A percentile compares a stretch with the other conserved stretches of the same genome.
phyloP scores from a whole-genome alignment of 2,329 filamentous ascomycete genomes.

The Leptoxyphium fumago region DNA sequence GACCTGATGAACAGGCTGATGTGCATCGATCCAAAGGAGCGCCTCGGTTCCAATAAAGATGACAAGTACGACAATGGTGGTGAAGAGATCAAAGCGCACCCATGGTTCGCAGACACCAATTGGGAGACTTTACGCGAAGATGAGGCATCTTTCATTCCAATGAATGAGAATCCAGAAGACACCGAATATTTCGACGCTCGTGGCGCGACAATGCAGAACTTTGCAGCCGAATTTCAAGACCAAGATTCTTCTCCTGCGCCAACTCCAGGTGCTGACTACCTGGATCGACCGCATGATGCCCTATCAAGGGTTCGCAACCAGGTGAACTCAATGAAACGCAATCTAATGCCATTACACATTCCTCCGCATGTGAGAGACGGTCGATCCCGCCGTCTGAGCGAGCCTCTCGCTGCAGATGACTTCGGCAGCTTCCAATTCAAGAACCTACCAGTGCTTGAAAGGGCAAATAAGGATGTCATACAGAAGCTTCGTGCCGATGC shows the following conservation, averaged over 20 bases:
- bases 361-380: constrained; percentile 89
- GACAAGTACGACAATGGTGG: constrained; percentile 75
- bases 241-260: constrained; percentile 60
- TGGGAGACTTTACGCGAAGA: constrained; percentile 91
- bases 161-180: constrained; percentile 85
- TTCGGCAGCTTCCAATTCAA: constrained; percentile 97
- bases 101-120: constrained; percentile 76
- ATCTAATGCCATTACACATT: constrained; percentile 88
- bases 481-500: constrained; percentile 90
- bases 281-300: constrained; percentile 86
- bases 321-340: constrained; percentile 71
- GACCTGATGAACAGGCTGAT: constrained; percentile 89
- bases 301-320: constrained; percentile 78
- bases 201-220: constrained; percentile 81
- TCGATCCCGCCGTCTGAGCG: constrained; percentile 75
- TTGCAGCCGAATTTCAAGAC: constrained; percentile 88
- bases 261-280: constrained; percentile 59
- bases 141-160: constrained; percentile 88
- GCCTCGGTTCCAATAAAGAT: constrained; percentile 72
- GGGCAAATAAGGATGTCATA: constrained; percentile 97
- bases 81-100: constrained; percentile 75
- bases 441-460: constrained; percentile 88
- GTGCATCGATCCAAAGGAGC: constrained; percentile 65
- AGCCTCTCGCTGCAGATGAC: constrained; percentile 77
- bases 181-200: constrained; percentile 94